Conservation (phyloP, 1,284 basidiomycete species). For the Trichosporon sp. region DNA sequence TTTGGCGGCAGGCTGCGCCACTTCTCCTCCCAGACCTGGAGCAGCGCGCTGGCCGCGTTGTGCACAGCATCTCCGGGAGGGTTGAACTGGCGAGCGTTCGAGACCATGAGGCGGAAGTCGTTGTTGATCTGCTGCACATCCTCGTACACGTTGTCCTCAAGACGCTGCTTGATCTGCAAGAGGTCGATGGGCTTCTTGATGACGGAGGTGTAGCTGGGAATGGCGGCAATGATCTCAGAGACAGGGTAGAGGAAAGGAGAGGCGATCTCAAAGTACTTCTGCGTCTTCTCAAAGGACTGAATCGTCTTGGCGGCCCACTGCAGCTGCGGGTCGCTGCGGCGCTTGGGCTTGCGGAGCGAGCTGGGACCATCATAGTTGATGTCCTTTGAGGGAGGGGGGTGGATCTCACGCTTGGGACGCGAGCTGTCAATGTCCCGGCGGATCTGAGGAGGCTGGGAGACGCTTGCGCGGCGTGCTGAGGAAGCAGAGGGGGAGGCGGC, state of each 20-base stretch:
- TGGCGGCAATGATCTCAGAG: slow-evolving; percentile 66
- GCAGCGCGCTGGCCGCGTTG: slow-evolving; percentile 75
- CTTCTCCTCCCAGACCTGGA: slow-evolving; percentile 86
- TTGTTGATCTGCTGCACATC: slow-evolving; percentile 77
- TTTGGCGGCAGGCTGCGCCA: slow-evolving; percentile 75
- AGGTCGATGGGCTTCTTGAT: slow-evolving; percentile 96
- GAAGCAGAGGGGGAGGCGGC: slow-evolving; percentile 35
- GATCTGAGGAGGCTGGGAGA: slow-evolving; percentile 52
- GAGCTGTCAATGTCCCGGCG: slow-evolving; percentile 61
- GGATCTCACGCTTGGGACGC: slow-evolving; percentile 96
- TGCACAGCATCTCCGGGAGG: slow-evolving; percentile 84
- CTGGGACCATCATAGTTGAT: slow-evolving; percentile 72
- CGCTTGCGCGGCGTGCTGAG: slow-evolving; percentile 41
- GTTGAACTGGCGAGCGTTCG: slow-evolving; percentile 92
- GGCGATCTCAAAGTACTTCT: slow-evolving; percentile 73
- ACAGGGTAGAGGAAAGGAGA: slow-evolving; percentile 92
- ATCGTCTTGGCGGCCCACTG: slow-evolving; percentile 73
- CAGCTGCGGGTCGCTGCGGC: slow-evolving; percentile 77
- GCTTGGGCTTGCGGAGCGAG: slow-evolving; percentile 59
- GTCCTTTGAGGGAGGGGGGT: slow-evolving; percentile 91
- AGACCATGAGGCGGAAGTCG: slow-evolving; percentile 91
- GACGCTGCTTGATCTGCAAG: slow-evolving; percentile 79
- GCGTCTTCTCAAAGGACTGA: slow-evolving; percentile 71
- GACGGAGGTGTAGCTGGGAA: slow-evolving; percentile 82
- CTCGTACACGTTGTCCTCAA: slow-evolving; percentile 74